Conservation (phyloP, 441 rosid species). For the Populus tomentosa region DNA sequence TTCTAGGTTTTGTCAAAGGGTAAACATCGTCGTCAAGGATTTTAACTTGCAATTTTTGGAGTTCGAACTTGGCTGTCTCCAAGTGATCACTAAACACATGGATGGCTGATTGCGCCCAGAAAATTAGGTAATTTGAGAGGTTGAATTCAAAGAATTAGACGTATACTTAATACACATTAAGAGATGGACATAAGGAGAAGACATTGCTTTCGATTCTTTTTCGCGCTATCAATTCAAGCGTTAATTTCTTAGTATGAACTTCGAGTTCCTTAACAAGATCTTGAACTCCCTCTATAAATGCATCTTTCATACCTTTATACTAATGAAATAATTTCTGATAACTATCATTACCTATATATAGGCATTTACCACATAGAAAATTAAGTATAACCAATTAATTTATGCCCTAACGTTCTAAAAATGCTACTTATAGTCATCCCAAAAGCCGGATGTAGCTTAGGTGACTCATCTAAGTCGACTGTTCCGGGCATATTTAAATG, state of each 20-base stretch:
- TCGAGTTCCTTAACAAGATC: background rate
- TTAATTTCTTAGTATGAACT: background rate
- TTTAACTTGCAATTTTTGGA: background rate
- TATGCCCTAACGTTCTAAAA: conserved; percentile 29
- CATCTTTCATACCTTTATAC: background rate
- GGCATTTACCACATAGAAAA: conserved; percentile 18
- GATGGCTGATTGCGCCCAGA: background rate
- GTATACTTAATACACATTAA: background rate
- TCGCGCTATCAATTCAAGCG: background rate
- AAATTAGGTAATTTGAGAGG: conserved; percentile 3
- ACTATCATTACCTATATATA: conserved; percentile 17
- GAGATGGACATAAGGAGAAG: background rate
- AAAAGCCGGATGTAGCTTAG: conserved; percentile 21
- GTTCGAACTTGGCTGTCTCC: background rate
- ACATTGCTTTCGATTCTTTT: conserved; percentile 1
- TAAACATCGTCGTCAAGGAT: background rate
- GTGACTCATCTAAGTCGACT: conserved; percentile 25
- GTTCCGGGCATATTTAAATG: conserved; percentile 8
- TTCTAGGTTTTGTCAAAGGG: background rate
- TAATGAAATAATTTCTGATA: background rate
- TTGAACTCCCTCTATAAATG: background rate
- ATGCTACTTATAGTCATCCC: conserved; percentile 11
- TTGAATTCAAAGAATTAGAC: background rate
- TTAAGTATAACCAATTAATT: conserved; percentile 13
- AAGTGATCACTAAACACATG: background rate